Evolutionary conservation across 345 rosid species (phyloP).

Genomic region (Turritis glabra): DNA sequence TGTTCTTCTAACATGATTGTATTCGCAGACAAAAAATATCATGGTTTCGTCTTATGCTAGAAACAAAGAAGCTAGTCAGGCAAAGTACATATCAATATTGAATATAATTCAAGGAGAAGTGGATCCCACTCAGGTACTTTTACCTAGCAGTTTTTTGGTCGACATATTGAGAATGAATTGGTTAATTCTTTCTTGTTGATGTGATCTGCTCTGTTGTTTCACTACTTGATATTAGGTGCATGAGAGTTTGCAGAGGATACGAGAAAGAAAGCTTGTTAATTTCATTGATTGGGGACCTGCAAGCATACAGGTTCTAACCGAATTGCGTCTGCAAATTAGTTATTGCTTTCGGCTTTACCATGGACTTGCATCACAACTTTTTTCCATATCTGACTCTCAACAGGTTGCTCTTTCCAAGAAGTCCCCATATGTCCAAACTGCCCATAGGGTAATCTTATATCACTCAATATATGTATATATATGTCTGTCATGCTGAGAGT

Average conservation of each 20-base stretch:
- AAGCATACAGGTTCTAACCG: constrained; percentile 77
- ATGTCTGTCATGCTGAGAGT: neutral
- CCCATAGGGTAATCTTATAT: neutral
- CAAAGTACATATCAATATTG: constrained; percentile 92
- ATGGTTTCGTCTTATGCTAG: constrained; percentile 99
- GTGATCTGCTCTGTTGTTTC: constrained; percentile 2
- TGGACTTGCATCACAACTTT: constrained; percentile 2
- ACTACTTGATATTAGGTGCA: constrained; percentile 63
- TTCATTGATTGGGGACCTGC: constrained; percentile 99
- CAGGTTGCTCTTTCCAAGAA: constrained; percentile 63
- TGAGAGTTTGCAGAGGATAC: constrained; percentile 95
- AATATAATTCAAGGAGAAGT: constrained; percentile 99
- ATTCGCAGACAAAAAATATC: constrained; percentile 76
- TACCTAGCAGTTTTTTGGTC: neutral
- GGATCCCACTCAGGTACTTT: constrained; percentile 91
- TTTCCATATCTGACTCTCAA: constrained; percentile 26
- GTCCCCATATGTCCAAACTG: neutral
- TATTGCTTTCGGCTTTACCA: constrained; percentile 22
- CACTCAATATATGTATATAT: neutral
- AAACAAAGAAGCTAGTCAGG: constrained; percentile 98
- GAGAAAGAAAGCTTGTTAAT: constrained; percentile 97
- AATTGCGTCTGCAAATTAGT: neutral
- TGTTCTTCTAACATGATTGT: constrained; percentile 8
- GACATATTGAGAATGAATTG: neutral
- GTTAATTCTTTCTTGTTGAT: constrained; percentile 2